Evolutionary conservation across 441 rosid genomes (phyloP), one percentile per base, ranked within the genome.

Genomic region (Pelargonium citronellum): DNA sequence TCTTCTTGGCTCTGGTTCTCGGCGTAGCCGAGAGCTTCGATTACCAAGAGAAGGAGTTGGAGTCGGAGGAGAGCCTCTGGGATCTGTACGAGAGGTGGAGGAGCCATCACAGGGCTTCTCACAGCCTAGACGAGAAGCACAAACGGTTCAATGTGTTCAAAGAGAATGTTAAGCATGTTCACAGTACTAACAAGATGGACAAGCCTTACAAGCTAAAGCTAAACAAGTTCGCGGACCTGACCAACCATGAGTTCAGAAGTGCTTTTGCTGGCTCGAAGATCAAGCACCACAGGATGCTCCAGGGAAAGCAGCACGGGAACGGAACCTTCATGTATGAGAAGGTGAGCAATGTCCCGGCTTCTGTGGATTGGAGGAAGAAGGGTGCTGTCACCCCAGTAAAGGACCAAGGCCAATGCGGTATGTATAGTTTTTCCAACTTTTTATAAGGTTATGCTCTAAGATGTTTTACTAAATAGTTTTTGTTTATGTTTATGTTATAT

Each of bases 341-440:
- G 8, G 89, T 80, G 3, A 70, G 73, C 0, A 4, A 0, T 0
- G 81, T 86, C 47, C 91, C 91, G 0, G 30, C 71, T 0, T 78
- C 90, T 0, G 82, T 91, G 71, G 97, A 89, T 73, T 91, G 97
- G 97, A 83, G 96, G 82, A 79, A 78, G 41, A 86, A 81, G 69
- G 96, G 95, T 0, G 96, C 91, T 1, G 97, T 93, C 71, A 83
- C 85, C 12, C 15, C 69, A 46, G 86, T 91, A 44, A 93, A 93
- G 84, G 86, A 91, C 70, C 96, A 93, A 80, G 91, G 91, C 74
- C 84, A 82, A 69, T 93, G 98, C 55, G 96, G 97, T 93, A 87
- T 78, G 79, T 4, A 2, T 46, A 46, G 51, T 46, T 46, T 46
- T 10, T 10, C 11, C 24, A 22, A 22, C 24, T 22, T 22, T 22